Evolutionary conservation across 2,329 filamentous ascomycete genomes (phyloP).

Genomic region (Aspergillus ibericus): DNA sequence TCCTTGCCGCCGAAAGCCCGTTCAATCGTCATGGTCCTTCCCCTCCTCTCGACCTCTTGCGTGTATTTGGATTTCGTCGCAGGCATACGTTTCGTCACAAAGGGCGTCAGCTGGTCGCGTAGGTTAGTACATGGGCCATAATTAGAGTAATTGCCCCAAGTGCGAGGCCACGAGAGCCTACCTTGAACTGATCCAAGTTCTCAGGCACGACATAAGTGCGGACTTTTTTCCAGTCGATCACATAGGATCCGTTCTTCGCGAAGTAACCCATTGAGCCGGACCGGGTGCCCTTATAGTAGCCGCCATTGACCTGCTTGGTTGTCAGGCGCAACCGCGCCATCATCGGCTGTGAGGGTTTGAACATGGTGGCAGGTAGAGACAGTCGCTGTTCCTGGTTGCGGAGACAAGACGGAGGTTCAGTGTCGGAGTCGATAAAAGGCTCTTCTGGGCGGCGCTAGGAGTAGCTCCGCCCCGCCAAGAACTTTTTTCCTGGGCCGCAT

Average conservation of each 20-base stretch:
- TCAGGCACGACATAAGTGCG: conserved; percentile 84
- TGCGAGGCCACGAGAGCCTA: conserved; percentile 38
- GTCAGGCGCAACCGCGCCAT: conserved; percentile 76
- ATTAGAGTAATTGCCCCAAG: background rate
- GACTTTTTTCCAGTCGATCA: conserved; percentile 82
- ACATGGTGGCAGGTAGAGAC: conserved; percentile 30
- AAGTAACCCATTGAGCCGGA: conserved; percentile 87
- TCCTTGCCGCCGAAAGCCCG: conserved; percentile 37
- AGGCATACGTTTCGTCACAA: conserved; percentile 45
- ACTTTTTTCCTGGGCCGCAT: conserved; percentile 29
- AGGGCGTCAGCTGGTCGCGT: conserved; percentile 44
- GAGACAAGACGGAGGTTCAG: conserved; percentile 1
- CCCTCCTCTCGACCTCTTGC: conserved; percentile 32
- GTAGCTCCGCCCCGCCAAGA: conserved; percentile 33
- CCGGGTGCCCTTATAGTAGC: conserved; percentile 95
- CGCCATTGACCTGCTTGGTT: conserved; percentile 88
- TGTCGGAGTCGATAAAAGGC: conserved; percentile 20
- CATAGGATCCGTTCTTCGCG: conserved; percentile 60
- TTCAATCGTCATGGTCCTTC: conserved; percentile 25
- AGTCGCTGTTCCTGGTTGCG: conserved; percentile 1
- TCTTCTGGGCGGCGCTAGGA: conserved; percentile 28
- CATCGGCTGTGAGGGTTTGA: conserved; percentile 54
- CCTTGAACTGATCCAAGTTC: conserved; percentile 69
- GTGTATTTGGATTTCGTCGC: conserved; percentile 37
- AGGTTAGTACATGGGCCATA: conserved; percentile 8